Evolutionary conservation across 495 filamentous ascomycete genomes (phyloP).

Genomic region (Penicillium subrubescens): DNA sequence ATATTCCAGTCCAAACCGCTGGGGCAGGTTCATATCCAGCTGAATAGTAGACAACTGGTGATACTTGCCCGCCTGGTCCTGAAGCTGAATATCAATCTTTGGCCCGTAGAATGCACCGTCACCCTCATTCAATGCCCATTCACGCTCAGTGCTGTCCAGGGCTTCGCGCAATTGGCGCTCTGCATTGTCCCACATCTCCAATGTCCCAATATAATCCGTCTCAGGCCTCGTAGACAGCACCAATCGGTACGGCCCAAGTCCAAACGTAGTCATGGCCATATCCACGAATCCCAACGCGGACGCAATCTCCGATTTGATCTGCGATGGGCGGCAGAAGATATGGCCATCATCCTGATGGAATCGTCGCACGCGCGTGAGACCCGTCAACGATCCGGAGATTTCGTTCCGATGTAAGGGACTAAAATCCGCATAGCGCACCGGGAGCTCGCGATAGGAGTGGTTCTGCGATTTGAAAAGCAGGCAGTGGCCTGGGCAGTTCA

Average conservation of each 20-base stretch:
- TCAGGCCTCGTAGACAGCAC: slow-evolving; percentile 79
- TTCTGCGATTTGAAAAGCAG: slow-evolving; percentile 75
- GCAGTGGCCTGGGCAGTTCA: slow-evolving; percentile 97
- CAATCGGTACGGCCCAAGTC: slow-evolving; percentile 72
- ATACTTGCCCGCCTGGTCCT: slow-evolving; percentile 81
- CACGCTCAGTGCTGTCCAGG: slow-evolving; percentile 62
- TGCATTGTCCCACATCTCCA: slow-evolving; percentile 81
- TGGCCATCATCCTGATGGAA: slow-evolving; percentile 98
- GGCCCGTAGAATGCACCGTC: slow-evolving; percentile 96
- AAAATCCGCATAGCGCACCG: slow-evolving; percentile 91
- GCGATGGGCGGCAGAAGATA: slow-evolving; percentile 85
- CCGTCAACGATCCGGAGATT: slow-evolving; percentile 80
- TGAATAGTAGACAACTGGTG: slow-evolving; percentile 93
- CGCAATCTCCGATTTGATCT: slow-evolving; percentile 80
- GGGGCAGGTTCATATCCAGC: slow-evolving; percentile 90
- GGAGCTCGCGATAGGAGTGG: slow-evolving; percentile 79
- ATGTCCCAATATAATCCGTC: slow-evolving; percentile 75
- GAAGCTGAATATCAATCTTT: slow-evolving; percentile 89
- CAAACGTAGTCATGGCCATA: slow-evolving; percentile 74
- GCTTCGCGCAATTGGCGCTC: slow-evolving; percentile 73
- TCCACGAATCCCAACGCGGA: slow-evolving; percentile 79
- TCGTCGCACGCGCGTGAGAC: slow-evolving; percentile 83
- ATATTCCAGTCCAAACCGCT: slow-evolving; percentile 78
- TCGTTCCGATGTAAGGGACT: slow-evolving; percentile 91
- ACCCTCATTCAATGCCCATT: slow-evolving; percentile 74